Conservation (phyloP, 2,329 filamentous ascomycete genomes). For the Aureobasidium sp. region DNA sequence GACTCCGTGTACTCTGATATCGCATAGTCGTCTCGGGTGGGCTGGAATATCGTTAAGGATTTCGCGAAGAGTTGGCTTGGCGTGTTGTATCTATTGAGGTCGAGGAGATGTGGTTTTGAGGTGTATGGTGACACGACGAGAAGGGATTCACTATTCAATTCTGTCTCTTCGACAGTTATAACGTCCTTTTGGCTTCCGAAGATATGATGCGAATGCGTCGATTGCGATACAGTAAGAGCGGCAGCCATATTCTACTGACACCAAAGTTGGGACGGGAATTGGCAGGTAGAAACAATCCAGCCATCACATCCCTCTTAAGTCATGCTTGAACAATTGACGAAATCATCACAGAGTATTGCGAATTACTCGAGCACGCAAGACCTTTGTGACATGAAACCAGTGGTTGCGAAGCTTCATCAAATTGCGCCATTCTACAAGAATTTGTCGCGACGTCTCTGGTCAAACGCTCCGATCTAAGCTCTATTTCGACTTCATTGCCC, state of each 20-base stretch:
- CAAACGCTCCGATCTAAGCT: too few species aligned
- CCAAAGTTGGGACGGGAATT: too few species aligned
- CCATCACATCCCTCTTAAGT: too few species aligned
- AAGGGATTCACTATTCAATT: background rate
- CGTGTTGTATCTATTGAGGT: background rate
- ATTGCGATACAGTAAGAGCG: too few species aligned
- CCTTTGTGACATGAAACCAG: too few species aligned
- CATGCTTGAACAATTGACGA: background rate
- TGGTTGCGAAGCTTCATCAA: background rate
- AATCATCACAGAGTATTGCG: background rate
- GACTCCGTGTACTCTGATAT: slow-evolving; percentile 62
- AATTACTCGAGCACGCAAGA: background rate
- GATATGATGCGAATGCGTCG: too few species aligned
- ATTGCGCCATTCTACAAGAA: background rate
- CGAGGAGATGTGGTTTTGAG: background rate
- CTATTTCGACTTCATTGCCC: too few species aligned
- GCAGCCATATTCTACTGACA: too few species aligned
- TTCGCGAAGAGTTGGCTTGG: slow-evolving; percentile 62
- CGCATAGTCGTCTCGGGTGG: slow-evolving; percentile 62
- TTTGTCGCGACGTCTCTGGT: background rate
- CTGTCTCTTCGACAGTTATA: background rate
- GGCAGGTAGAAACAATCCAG: too few species aligned
- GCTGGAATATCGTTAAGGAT: slow-evolving; percentile 57
- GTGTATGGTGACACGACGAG: background rate
- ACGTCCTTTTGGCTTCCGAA: too few species aligned